A percentile compares a stretch with the other conserved stretches of the same genome.
Conservation (phyloP, 1,139 yeast species). For the Saccharomycopsis hybrid region DNA sequence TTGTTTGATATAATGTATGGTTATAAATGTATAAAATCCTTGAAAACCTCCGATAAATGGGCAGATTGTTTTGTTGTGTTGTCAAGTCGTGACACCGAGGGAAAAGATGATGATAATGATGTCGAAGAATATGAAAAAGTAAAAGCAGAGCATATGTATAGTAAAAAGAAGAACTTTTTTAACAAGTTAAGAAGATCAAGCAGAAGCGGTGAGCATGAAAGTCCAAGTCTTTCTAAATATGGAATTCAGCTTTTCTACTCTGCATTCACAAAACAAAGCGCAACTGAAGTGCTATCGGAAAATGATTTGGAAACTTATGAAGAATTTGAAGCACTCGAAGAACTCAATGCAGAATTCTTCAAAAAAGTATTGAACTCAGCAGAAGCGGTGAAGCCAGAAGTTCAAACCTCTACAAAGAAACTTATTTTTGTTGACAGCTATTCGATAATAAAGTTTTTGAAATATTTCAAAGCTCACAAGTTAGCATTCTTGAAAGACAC, state of each 20-base stretch:
- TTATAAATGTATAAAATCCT: constrained; percentile 15
- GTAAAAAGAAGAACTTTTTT: not conserved
- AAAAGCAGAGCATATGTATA: not conserved
- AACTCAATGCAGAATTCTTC: constrained; percentile 4
- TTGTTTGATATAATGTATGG: constrained; percentile 13
- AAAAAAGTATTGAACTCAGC: not conserved
- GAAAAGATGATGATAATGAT: not conserved
- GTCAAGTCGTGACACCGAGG: constrained; percentile 1
- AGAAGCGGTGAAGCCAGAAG: not conserved
- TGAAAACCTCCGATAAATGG: constrained; percentile 11
- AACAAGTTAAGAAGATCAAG: not conserved
- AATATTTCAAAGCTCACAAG: constrained; percentile 5
- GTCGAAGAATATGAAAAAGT: not conserved
- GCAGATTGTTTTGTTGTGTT: constrained; percentile 10
- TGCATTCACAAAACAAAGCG: not conserved
- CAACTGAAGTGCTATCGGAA: not conserved
- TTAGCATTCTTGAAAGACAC: constrained; percentile 4
- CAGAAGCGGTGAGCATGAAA: not conserved
- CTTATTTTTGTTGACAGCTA: constrained; percentile 5
- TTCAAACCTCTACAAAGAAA: not conserved
- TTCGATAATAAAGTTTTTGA: constrained; percentile 3
- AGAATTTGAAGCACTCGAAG: constrained; percentile 6
- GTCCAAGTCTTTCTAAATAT: not conserved
- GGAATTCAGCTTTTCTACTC: not conserved
- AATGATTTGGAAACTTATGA: not conserved